Evolutionary conservation across 2,329 filamentous ascomycete species (phyloP), one percentile per base, ranked within the genome.

Genomic region (Trematosphaeria pertusa): DNA sequence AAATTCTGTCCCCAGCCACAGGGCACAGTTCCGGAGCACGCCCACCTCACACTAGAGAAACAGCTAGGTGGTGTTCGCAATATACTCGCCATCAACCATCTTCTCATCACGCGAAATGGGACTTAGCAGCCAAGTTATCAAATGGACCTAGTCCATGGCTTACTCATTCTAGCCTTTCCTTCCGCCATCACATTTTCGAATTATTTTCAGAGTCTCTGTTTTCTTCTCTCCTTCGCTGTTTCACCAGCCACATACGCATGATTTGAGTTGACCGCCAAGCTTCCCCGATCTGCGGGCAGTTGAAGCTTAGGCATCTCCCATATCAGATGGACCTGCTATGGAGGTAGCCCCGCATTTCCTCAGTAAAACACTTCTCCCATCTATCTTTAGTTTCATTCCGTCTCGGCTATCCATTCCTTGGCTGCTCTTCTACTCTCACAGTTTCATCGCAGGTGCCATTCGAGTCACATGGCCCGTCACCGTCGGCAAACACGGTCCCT

Each of bases 221-320:
- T n/a, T n/a, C n/a, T n/a, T n/a, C n/a, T n/a, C n/a, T n/a, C n/a
- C n/a, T n/a, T n/a, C n/a, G n/a, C n/a, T n/a, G 59, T 59, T 59
- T 65, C 62, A 64, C 46, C 17, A 54, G 47, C 40, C 38, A 44
- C 52, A 50, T 39, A 10, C 6, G 44, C 37, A 39, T 53, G 28
- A 48, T 50, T 58, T 50, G 50, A 58, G 55, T 54, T 56, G 35
- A 32, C 31, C 35, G 60, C 61, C 59, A 68, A 66, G 64, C 59
- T 57, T 58, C 52, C 10, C 32, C 10, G 43, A 45, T 48, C 37
- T 42, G 43, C 45, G 48, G 48, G 54, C 53, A 34, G 46, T 41
- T 46, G 50, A 58, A 59, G 54, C 61, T 62, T 62, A 57, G 48
- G 48, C 36, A 52, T 43, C 26, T 28, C 39, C 19, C 21, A n/a